These are phyloP conservation scores for Kandelia obovata DNA, from an alignment of 345 rosid species.

Conservation along the genomic window DNA sequence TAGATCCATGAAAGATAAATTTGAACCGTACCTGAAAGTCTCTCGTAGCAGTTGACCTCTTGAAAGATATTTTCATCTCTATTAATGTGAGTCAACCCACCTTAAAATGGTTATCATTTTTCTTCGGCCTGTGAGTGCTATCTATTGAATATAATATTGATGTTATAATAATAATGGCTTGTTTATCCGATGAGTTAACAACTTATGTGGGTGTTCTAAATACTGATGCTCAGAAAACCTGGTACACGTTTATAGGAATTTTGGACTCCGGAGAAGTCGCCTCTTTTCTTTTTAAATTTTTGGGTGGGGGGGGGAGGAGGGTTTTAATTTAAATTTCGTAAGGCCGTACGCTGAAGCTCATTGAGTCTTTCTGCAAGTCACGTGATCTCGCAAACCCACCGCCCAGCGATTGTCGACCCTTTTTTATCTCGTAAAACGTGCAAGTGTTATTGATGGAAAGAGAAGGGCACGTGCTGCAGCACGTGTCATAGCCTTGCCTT, in stretches of 20 bases:
- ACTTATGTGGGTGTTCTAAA: no score
- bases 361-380: neutral
- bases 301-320: neutral
- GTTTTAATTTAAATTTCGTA: neutral
- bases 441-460: neutral
- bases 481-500: conserved; percentile 1
- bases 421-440: neutral
- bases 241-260: no score
- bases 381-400: conserved; percentile 1
- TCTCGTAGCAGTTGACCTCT: no score
- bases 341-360: neutral
- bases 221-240: no score
- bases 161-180: no score
- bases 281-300: neutral
- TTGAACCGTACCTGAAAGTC: neutral
- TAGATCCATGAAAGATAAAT: neutral
- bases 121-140: no score
- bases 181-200: no score
- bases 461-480: neutral
- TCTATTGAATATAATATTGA: no score
- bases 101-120: no score
- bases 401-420: neutral
- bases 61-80: no score
- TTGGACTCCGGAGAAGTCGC: neutral
- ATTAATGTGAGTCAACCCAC: no score